A percentile compares a stretch with the other conserved stretches of the same genome.
Evolutionary conservation across 345 rosid species (phyloP).

Genomic region (Brassica carinata): DNA sequence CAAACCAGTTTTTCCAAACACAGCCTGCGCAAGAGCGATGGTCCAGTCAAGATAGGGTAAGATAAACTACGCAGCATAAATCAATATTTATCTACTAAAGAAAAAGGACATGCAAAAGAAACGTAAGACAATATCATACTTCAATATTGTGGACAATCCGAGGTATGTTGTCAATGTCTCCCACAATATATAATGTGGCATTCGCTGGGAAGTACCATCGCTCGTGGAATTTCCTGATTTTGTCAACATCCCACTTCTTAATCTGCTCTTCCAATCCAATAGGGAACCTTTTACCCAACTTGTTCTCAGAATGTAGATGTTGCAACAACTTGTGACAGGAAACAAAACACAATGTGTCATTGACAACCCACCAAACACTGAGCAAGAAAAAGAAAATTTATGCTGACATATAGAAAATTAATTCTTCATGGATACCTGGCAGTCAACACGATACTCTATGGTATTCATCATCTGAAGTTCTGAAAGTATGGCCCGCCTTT

Average conservation of each 20-base stretch:
- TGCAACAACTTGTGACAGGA: slow-evolving; percentile 72
- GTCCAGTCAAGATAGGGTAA: slow-evolving; percentile 34
- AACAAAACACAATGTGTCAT: slow-evolving; percentile 16
- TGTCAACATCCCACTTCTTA: slow-evolving; percentile 99
- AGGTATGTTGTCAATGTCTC: slow-evolving; percentile 77
- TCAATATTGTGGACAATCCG: slow-evolving; percentile 75
- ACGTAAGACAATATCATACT: slow-evolving; percentile 49
- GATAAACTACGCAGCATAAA: slow-evolving; percentile 18
- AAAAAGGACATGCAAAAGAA: slow-evolving; percentile 10
- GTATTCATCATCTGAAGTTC: slow-evolving; percentile 99
- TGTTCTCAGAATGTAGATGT: slow-evolving; percentile 98
- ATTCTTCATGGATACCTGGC: slow-evolving; percentile 66
- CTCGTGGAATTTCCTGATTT: slow-evolving; percentile 97
- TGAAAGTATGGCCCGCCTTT: slow-evolving; percentile 97
- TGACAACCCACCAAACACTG: slow-evolving; percentile 14
- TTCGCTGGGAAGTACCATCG: slow-evolving; percentile 99
- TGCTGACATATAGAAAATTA: slow-evolving; percentile 31
- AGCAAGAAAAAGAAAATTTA: slow-evolving; percentile 11
- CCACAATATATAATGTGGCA: slow-evolving; percentile 95
- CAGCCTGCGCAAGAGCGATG: slow-evolving; percentile 57
- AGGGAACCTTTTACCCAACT: slow-evolving; percentile 95
- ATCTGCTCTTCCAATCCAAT: slow-evolving; percentile 98
- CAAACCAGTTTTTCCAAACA: slow-evolving; percentile 68
- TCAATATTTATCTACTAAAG: not conserved
- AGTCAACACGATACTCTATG: slow-evolving; percentile 98